Evolutionary conservation across 2,329 filamentous ascomycete species (phyloP).

Genomic region (Phyllosticta citrichinensis): DNA sequence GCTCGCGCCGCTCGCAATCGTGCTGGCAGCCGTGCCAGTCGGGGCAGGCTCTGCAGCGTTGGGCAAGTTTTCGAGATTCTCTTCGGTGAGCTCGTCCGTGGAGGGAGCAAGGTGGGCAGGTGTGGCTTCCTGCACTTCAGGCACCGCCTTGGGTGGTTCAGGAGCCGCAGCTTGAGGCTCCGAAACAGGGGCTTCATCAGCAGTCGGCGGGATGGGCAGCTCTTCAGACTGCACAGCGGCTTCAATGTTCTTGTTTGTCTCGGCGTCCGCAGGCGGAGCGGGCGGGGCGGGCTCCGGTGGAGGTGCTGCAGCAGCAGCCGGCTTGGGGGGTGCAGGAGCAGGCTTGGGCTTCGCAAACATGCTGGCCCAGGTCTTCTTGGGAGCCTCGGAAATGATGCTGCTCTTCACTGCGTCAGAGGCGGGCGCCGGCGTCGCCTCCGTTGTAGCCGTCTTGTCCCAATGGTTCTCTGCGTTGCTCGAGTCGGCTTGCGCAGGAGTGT

Average conservation of each 20-base stretch:
- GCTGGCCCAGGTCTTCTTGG: constrained; percentile 45
- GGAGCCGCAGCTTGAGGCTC: constrained; percentile 12
- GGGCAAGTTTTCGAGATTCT: constrained; percentile 83
- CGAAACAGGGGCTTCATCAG: constrained; percentile 25
- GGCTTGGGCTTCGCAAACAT: constrained; percentile 40
- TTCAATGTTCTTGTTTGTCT: constrained; percentile 29
- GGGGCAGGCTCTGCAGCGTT: constrained; percentile 68
- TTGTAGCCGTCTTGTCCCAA: constrained; percentile 31
- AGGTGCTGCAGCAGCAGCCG: constrained; percentile 24
- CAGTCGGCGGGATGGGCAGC: constrained; percentile 24
- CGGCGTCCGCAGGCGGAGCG: constrained; percentile 20
- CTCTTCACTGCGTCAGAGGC: constrained; percentile 26
- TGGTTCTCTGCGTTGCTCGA: constrained; percentile 28
- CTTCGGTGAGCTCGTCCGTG: constrained; percentile 77
- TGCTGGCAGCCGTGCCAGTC: constrained; percentile 80
- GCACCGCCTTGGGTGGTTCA: constrained; percentile 22
- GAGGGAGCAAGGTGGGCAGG: constrained; percentile 47
- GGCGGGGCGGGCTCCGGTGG: constrained; percentile 29
- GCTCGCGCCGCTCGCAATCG: constrained; percentile 59
- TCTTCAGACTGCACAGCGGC: constrained; percentile 32
- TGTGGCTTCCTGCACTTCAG: constrained; percentile 32
- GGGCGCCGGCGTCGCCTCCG: constrained; percentile 18
- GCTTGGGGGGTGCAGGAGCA: constrained; percentile 36
- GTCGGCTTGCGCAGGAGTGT: constrained; percentile 15
- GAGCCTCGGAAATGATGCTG: constrained; percentile 23